Conservation (phyloP, 306 rosid genomes). For the Vicia faba region DNA sequence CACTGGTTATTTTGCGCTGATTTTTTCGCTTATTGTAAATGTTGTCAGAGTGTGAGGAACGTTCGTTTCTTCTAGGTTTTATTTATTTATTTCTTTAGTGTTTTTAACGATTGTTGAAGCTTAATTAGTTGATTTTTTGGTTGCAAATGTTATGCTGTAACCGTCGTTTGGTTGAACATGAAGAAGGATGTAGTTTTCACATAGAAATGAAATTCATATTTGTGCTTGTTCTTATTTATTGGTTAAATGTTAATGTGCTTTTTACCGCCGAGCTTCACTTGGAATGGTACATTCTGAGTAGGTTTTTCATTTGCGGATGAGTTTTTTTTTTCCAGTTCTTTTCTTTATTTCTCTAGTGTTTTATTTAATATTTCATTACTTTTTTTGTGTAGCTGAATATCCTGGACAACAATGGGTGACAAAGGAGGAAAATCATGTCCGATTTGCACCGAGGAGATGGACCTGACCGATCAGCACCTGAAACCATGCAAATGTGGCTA, state of each 20-base stretch:
- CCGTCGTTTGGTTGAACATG: background rate
- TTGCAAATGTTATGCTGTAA: background rate
- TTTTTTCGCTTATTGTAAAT: background rate
- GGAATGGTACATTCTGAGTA: no score
- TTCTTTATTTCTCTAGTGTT: background rate
- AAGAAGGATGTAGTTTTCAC: background rate
- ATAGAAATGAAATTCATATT: background rate
- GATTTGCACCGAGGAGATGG: constrained; percentile 63
- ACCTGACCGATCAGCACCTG: constrained; percentile 61
- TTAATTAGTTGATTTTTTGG: constrained; percentile 10
- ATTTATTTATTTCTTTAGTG: background rate
- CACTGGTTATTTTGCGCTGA: background rate
- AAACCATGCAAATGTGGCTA: constrained; percentile 65
- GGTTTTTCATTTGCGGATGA: constrained; percentile 18
- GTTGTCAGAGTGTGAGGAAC: constrained; percentile 9
- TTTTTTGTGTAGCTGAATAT: constrained; percentile 33
- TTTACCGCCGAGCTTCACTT: background rate
- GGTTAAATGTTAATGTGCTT: background rate
- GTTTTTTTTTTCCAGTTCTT: background rate
- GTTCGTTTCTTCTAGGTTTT: constrained; percentile 27
- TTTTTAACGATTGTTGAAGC: constrained; percentile 2
- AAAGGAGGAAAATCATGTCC: constrained; percentile 55
- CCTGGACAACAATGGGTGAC: constrained; percentile 48
- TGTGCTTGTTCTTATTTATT: background rate
- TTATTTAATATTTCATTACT: background rate